These are phyloP conservation scores for Isochrysis galbana DNA, from an alignment of 78 protist genomes.

Conservation along the genomic window DNA sequence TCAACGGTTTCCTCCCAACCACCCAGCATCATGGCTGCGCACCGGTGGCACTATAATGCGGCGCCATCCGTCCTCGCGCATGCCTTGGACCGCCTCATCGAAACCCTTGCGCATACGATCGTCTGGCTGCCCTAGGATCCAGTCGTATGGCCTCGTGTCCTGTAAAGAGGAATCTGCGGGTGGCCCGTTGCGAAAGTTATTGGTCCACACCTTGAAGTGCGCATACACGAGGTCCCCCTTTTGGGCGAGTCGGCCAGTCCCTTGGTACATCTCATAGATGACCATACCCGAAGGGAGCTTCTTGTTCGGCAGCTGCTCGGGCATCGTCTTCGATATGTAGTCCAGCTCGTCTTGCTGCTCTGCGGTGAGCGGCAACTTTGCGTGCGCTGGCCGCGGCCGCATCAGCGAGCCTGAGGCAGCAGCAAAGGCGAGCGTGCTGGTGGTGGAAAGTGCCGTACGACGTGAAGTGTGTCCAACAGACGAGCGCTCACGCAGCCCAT, in stretches of 20 bases:
- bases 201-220: neutral
- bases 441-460: too few relatives aligned
- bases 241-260: neutral
- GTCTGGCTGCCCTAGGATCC: neutral
- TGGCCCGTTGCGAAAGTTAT: neutral
- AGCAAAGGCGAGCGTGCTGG: too few relatives aligned
- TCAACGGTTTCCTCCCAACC: too few relatives aligned
- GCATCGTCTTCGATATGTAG: neutral
- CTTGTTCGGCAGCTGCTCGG: neutral
- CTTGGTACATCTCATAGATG: neutral
- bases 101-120: neutral
- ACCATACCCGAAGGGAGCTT: neutral
- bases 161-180: neutral
- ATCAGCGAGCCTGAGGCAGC: too few relatives aligned
- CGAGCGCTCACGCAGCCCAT: too few relatives aligned
- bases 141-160: neutral
- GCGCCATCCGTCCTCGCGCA: slow-evolving; percentile 22
- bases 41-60: neutral
- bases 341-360: neutral
- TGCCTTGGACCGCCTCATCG: neutral
- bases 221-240: neutral
- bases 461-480: too few relatives aligned
- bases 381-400: too few relatives aligned
- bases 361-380: neutral
- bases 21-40: neutral